Base-by-base conservation (phyloP, 257 asterid species). In the Penstemon davidsonii region DNA sequence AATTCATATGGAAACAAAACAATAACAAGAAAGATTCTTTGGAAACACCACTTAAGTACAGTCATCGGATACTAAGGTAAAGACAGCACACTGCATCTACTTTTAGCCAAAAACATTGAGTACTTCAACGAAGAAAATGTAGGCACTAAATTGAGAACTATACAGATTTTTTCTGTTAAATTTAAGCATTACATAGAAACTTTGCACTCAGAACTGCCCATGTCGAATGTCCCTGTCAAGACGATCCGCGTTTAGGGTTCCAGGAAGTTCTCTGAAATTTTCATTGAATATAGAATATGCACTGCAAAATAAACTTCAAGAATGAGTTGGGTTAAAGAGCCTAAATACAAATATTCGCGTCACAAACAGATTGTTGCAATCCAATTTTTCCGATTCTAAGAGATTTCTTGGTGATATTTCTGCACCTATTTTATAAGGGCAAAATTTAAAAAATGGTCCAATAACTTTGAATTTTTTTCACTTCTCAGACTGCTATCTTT, bases 251-350 rank as follows among this genome's bases (percentile, higher is more conserved):
- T 92, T 92, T 43, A 92, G 87, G 45, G 98, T 92, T 39, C 98
- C 96, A 13, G 98, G 96, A 61, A 92, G 89, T 75, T 92, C 98
- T 78, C 95, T 79, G 70, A 92, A 92, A 77, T 84, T 93, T 69
- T 92, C 96, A 60, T 92, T 92, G 86, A 92, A 92, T 61, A 89
- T 64, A 36, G 98, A 92, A 78, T 92, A 92, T 59, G 98, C 98
- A 81, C 98, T 92, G 96, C 86, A 72, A 72, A 68, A 52, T 59
- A 60, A 25, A 25, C 33, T 25, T 25, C 65, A 60, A 70, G 53
- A 36, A 69, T 36, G 8, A 66, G 59, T 44, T 47, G 58, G 55
- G 43, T 18, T 9, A 38, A 60, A 46, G 25, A 57, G 10, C 25
- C 33, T 25, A 25, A 25, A 25, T 25, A 25, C 33, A 25, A 25